A percentile compares a stretch with the other conserved stretches of the same genome.
These are phyloP conservation scores for Alternaria incomplexa DNA, from an alignment of 2,329 filamentous ascomycete species.

Conservation along the genomic window DNA sequence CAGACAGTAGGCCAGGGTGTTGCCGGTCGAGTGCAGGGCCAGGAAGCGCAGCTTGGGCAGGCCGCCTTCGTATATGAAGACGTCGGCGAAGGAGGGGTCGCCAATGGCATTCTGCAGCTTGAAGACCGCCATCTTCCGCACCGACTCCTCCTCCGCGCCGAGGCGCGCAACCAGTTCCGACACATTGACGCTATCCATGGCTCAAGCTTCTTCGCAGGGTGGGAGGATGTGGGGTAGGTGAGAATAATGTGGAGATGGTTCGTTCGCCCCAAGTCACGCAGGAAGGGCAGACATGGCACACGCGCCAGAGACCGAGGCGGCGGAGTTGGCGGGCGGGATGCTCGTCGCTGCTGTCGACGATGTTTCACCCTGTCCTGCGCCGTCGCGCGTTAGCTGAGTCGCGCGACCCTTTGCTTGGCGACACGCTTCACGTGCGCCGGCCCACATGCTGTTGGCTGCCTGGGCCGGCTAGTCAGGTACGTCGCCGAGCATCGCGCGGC, in stretches of 20 bases:
- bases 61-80: slow-evolving; percentile 91
- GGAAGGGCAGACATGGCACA: slow-evolving; percentile 8
- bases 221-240: slow-evolving; percentile 20
- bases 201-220: slow-evolving; percentile 4
- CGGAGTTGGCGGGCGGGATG: slow-evolving; percentile 6
- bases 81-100: slow-evolving; percentile 93
- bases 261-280: slow-evolving; percentile 20
- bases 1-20: slow-evolving; percentile 93
- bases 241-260: slow-evolving; percentile 5
- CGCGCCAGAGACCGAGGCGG: slow-evolving; percentile 1
- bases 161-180: slow-evolving; percentile 65
- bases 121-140: slow-evolving; percentile 98
- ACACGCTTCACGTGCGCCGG: slow-evolving; percentile 33
- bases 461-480: slow-evolving; percentile 28
- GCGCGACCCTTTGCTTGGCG: slow-evolving; percentile 22
- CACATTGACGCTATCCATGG: slow-evolving; percentile 63
- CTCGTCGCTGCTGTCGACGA: neutral
- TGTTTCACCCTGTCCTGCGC: slow-evolving; percentile 11
- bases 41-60: slow-evolving; percentile 80
- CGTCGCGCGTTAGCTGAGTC: slow-evolving; percentile 21
- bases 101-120: slow-evolving; percentile 95
- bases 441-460: slow-evolving; percentile 6
- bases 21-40: slow-evolving; percentile 84
- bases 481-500: slow-evolving; percentile 9
- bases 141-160: slow-evolving; percentile 77